Evolutionary conservation across 805 yeast genomes (phyloP).

Genomic region (Candida argentea): DNA sequence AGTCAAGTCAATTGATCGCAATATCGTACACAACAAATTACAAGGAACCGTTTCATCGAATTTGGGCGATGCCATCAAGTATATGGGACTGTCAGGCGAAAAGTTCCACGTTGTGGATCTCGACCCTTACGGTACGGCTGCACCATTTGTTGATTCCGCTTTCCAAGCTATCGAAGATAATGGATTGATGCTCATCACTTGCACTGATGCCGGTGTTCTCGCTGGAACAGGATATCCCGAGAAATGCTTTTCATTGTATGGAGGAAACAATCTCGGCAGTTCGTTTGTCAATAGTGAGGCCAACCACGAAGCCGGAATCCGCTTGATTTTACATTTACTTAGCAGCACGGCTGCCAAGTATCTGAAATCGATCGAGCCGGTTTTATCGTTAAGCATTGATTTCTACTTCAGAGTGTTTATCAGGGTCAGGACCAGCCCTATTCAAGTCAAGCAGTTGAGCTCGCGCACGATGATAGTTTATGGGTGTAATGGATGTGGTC

Average conservation of each 20-base stretch:
- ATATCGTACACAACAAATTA: slow-evolving; percentile 58
- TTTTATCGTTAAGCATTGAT: slow-evolving; percentile 78
- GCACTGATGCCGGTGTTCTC: slow-evolving; percentile 91
- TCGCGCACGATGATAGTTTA: slow-evolving; percentile 69
- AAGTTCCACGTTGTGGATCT: slow-evolving; percentile 81
- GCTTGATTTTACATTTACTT: slow-evolving; percentile 71
- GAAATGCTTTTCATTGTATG: slow-evolving; percentile 89
- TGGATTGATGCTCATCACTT: slow-evolving; percentile 82
- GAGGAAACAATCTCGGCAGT: slow-evolving; percentile 79
- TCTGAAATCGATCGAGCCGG: slow-evolving; percentile 79
- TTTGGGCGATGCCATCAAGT: slow-evolving; percentile 84
- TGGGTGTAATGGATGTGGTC: slow-evolving; percentile 82
- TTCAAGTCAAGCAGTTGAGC: slow-evolving; percentile 70
- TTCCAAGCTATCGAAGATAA: slow-evolving; percentile 74
- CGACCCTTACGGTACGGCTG: slow-evolving; percentile 96
- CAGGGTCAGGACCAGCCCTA: slow-evolving; percentile 67
- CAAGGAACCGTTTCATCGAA: slow-evolving; percentile 49
- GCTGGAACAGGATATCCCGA: slow-evolving; percentile 97
- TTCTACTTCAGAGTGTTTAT: slow-evolving; percentile 85
- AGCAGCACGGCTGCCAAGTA: slow-evolving; percentile 83
- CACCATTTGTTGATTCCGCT: slow-evolving; percentile 92
- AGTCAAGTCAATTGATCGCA: slow-evolving; percentile 66
- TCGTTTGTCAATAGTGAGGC: slow-evolving; percentile 47
- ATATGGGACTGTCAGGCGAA: slow-evolving; percentile 46
- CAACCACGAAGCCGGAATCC: slow-evolving; percentile 86